Conservation (phyloP, 2,329 filamentous ascomycete genomes). For the Cryphonectria carpinicola region DNA sequence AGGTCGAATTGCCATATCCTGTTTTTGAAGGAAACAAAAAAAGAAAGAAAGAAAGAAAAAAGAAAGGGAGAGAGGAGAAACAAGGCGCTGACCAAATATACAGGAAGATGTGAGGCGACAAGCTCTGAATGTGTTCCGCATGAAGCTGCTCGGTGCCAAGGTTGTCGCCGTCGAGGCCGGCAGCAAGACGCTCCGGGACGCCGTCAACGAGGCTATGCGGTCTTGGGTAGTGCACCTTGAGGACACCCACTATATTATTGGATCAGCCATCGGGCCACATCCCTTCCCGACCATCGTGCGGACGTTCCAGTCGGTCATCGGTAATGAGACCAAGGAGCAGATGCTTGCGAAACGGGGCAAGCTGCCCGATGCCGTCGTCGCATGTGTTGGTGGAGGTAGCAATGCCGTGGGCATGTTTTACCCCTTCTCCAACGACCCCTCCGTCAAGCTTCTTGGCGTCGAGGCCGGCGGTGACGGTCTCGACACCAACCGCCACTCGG, state of each 20-base stretch:
- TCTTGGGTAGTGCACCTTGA: constrained; percentile 92
- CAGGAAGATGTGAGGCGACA: constrained; percentile 91
- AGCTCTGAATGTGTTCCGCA: constrained; percentile 97
- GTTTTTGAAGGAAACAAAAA: neutral
- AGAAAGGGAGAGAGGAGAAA: neutral
- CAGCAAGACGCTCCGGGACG: constrained; percentile 78
- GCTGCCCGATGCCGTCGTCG: constrained; percentile 93
- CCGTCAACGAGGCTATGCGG: constrained; percentile 93
- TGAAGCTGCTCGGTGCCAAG: constrained; percentile 91
- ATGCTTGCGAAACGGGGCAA: constrained; percentile 84
- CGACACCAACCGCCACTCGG: constrained; percentile 82
- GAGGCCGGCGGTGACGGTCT: constrained; percentile 94
- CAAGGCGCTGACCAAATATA: constrained; percentile 32
- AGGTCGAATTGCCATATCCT: constrained; percentile 34
- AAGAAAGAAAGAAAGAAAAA: neutral
- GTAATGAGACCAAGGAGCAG: constrained; percentile 90
- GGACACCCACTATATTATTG: constrained; percentile 97
- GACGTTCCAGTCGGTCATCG: constrained; percentile 97
- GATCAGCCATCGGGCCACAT: constrained; percentile 95
- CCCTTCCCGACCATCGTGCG: constrained; percentile 97
- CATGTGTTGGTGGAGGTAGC: constrained; percentile 92
- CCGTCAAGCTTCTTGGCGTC: constrained; percentile 87
- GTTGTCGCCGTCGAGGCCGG: constrained; percentile 94
- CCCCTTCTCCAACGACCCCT: constrained; percentile 84
- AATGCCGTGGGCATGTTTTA: constrained; percentile 99